Percentiles rank a stretch among this genome's conserved stretches.
phyloP scores from a whole-genome alignment of 208 protist species.

The Crithidia mellificae region DNA sequence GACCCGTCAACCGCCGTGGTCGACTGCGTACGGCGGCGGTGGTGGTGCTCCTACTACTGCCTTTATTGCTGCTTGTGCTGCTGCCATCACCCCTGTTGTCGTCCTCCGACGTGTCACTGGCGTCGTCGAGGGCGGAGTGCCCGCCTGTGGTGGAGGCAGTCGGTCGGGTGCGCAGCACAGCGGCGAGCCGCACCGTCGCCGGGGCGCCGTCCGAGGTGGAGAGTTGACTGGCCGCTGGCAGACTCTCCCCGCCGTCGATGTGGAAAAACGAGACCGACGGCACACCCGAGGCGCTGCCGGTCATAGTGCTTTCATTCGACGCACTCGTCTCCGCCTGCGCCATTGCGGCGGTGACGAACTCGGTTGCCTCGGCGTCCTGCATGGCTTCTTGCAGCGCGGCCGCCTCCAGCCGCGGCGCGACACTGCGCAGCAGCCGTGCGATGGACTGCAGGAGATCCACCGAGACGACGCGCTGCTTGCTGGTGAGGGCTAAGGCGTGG shows the following conservation, averaged over 20 bases:
- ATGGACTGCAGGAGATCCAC: slow-evolving; percentile 18
- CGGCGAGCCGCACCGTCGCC: neutral
- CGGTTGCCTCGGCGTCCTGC: slow-evolving; percentile 23
- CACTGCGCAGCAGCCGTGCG: slow-evolving; percentile 5
- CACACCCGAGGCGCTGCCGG: neutral
- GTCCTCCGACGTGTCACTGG: neutral
- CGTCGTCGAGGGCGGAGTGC: neutral
- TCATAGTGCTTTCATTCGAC: neutral
- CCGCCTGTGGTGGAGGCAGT: neutral
- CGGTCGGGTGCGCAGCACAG: neutral
- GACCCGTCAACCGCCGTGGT: neutral
- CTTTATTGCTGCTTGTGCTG: too few species aligned
- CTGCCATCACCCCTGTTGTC: too few species aligned
- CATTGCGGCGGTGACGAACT: slow-evolving; percentile 25
- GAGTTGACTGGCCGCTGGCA: neutral
- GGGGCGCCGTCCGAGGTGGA: neutral
- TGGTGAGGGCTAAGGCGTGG: slow-evolving; percentile 20
- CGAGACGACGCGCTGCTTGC: slow-evolving; percentile 20
- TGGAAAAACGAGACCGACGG: neutral
- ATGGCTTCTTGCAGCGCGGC: slow-evolving; percentile 18
- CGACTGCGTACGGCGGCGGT: neutral
- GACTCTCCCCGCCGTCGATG: neutral
- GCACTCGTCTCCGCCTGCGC: slow-evolving; percentile 14
- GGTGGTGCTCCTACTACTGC: too few species aligned
- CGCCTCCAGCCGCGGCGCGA: slow-evolving; percentile 17